Evolutionary conservation across 805 yeast genomes (phyloP).

Genomic region (Sugiyamaella floridensis): DNA sequence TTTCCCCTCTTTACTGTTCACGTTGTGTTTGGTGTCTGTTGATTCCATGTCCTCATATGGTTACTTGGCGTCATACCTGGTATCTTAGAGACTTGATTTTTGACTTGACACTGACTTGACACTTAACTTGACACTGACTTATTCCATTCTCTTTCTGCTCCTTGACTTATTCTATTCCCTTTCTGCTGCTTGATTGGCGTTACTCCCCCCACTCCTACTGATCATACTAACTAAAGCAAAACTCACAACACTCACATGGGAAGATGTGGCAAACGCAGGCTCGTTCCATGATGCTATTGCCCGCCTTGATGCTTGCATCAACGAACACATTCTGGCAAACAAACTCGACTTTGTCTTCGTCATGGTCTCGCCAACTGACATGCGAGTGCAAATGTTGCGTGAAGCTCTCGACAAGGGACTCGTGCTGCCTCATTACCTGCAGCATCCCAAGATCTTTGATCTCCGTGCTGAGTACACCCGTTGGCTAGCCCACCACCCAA

Average conservation of each 20-base stretch:
- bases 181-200: no score
- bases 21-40: no score
- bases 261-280: conserved; percentile 49
- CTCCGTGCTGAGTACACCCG: conserved; percentile 63
- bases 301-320: conserved; percentile 43
- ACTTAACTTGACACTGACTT: no score
- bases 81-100: no score
- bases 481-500: conserved; percentile 64
- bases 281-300: conserved; percentile 57
- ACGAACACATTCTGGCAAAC: conserved; percentile 35
- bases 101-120: no score
- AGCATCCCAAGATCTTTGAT: conserved; percentile 71
- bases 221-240: conserved; percentile 13
- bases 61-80: no score
- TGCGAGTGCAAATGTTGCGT: conserved; percentile 69
- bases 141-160: no score
- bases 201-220: neutral
- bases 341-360: conserved; percentile 57
- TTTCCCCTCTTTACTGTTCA: neutral
- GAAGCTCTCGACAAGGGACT: conserved; percentile 75
- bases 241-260: conserved; percentile 51
- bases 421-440: conserved; percentile 64
- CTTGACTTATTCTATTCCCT: no score
- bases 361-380: conserved; percentile 59
- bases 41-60: no score